phyloP scores from a whole-genome alignment of 306 rosid species.

The Cicer chorassanicum region DNA sequence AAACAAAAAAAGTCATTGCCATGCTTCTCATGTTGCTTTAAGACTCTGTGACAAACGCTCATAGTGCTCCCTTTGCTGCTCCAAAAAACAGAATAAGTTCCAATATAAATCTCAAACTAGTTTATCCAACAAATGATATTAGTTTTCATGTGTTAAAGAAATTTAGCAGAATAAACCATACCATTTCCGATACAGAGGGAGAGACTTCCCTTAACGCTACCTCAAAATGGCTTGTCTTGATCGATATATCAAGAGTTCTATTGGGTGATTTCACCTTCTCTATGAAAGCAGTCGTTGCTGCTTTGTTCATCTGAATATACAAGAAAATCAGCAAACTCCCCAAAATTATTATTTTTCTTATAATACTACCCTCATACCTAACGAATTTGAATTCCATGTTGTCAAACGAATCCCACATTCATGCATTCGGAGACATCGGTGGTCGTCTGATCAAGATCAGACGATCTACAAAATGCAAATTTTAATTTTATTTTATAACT shows the following conservation, averaged over 20 bases:
- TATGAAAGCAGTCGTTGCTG: neutral
- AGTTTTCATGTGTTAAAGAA: neutral
- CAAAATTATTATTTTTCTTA: neutral
- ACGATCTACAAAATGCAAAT: too few relatives aligned
- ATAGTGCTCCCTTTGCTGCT: constrained; percentile 10
- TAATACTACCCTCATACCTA: neutral
- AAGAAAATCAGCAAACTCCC: neutral
- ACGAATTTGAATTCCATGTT: too few relatives aligned
- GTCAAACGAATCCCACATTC: too few relatives aligned
- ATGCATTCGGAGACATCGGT: too few relatives aligned
- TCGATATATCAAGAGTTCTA: neutral
- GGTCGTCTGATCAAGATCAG: too few relatives aligned
- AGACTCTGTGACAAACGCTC: neutral
- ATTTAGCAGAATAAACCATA: neutral
- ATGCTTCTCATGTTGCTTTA: neutral
- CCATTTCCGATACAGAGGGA: neutral
- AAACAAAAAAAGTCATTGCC: neutral
- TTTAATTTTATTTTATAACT: too few relatives aligned
- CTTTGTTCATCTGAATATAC: neutral
- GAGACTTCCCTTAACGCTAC: neutral
- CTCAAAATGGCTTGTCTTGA: neutral
- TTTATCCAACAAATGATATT: neutral
- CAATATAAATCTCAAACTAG: neutral
- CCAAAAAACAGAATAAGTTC: neutral
- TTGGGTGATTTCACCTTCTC: neutral